Conservation (phyloP, 169 alveolate species). For the Theileria orientalis region DNA sequence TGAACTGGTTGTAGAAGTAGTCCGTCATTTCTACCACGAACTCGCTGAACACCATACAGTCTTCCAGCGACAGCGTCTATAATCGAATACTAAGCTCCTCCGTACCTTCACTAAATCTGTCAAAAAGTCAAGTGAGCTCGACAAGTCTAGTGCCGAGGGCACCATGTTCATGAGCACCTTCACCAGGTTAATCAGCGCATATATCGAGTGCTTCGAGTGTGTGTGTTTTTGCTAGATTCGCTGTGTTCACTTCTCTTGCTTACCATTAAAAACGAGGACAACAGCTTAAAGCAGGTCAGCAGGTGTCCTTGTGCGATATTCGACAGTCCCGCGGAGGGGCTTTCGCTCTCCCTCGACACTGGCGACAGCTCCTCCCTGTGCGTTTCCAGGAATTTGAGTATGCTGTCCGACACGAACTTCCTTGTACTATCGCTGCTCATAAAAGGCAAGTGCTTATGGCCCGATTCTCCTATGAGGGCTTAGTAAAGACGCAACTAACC, state of each 20-base stretch:
- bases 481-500: slow-evolving; percentile 21
- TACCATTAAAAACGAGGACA: slow-evolving; percentile 49
- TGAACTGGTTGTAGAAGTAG: slow-evolving; percentile 4
- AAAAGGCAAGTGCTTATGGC: slow-evolving; percentile 26
- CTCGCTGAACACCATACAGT: slow-evolving; percentile 23
- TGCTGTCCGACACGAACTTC: slow-evolving; percentile 24
- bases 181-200: slow-evolving; percentile 11
- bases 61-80: slow-evolving; percentile 36
- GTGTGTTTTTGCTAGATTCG: neutral
- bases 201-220: neutral
- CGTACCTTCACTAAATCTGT: slow-evolving; percentile 54
- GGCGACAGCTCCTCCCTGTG: slow-evolving; percentile 41
- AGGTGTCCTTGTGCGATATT: slow-evolving; percentile 61
- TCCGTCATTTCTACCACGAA: slow-evolving; percentile 13
- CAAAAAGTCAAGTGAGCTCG: slow-evolving; percentile 38
- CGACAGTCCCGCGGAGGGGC: neutral
- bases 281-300: slow-evolving; percentile 51
- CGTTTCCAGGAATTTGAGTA: slow-evolving; percentile 42
- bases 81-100: neutral
- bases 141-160: slow-evolving; percentile 51
- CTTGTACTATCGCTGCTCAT: slow-evolving; percentile 24
- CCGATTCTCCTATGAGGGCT: neutral
- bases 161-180: slow-evolving; percentile 45
- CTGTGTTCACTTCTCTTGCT: neutral
- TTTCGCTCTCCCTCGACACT: slow-evolving; percentile 2